phyloP scores from a whole-genome alignment of 1,284 basidiomycete genomes.

The Mycosarcoma mackinlayi region DNA sequence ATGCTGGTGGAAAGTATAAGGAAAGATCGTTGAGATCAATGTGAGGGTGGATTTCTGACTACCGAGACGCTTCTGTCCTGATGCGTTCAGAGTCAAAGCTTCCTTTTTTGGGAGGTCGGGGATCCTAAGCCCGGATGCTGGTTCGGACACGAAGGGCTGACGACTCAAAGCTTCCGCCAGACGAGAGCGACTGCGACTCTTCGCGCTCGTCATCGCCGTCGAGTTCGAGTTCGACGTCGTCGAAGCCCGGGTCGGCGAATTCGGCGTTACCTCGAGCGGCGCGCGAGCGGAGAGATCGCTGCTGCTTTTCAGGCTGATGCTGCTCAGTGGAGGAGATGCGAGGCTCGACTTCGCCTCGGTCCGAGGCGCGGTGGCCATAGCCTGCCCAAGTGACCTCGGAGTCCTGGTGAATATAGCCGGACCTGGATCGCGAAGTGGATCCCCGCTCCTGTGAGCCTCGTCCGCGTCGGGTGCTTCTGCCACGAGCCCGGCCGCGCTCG shows the following conservation, averaged over 20 bases:
- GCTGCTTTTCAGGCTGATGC: slow-evolving; percentile 6
- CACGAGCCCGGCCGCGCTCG: slow-evolving; percentile 22
- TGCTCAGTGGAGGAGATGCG: not conserved
- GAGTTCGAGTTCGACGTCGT: slow-evolving; percentile 58
- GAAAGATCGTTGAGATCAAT: slow-evolving; percentile 32
- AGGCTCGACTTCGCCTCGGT: slow-evolving; percentile 22
- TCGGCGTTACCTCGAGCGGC: slow-evolving; percentile 14
- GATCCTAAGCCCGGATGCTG: slow-evolving; percentile 21
- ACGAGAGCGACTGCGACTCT: slow-evolving; percentile 29
- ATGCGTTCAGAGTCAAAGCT: slow-evolving; percentile 22
- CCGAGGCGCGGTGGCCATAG: slow-evolving; percentile 42
- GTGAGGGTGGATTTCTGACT: slow-evolving; percentile 1
- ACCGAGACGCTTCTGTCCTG: slow-evolving; percentile 22
- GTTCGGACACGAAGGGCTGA: slow-evolving; percentile 15
- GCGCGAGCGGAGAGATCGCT: slow-evolving; percentile 14
- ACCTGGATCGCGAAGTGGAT: slow-evolving; percentile 34
- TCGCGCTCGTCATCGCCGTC: slow-evolving; percentile 49
- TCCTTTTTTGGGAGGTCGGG: no score
- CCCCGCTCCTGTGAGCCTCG: slow-evolving; percentile 43
- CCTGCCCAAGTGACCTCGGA: slow-evolving; percentile 48
- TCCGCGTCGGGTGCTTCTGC: slow-evolving; percentile 27
- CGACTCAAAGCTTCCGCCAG: slow-evolving; percentile 31
- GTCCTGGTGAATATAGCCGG: slow-evolving; percentile 27
- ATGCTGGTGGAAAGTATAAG: not conserved
- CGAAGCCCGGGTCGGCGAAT: slow-evolving; percentile 47